Evolutionary conservation across 2,329 filamentous ascomycete species (phyloP).

Genomic region (Aspergillus aculeatus): DNA sequence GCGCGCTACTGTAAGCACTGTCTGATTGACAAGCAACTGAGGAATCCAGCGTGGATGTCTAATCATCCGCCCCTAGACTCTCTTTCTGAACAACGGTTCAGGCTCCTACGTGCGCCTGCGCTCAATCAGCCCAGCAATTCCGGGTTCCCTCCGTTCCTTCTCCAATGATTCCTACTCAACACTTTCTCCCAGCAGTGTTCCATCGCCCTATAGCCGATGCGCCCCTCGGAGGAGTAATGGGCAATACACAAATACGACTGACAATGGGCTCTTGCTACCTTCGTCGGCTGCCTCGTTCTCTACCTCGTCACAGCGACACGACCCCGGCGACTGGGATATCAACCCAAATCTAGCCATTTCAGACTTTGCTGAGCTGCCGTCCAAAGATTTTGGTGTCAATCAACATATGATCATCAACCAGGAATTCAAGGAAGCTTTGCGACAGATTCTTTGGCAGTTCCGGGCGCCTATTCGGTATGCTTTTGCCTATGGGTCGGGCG

Average conservation of each 20-base stretch:
- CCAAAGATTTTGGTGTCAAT: slow-evolving; percentile 84
- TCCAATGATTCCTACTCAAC: slow-evolving; percentile 29
- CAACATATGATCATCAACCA: slow-evolving; percentile 95
- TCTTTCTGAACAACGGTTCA: slow-evolving; percentile 21
- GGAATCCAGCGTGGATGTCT: not conserved
- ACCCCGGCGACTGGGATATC: slow-evolving; percentile 69
- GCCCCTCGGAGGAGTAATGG: slow-evolving; percentile 18
- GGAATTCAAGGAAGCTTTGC: slow-evolving; percentile 88
- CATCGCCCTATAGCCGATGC: slow-evolving; percentile 16
- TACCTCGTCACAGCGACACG: slow-evolving; percentile 28
- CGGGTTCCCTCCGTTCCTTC: slow-evolving; percentile 27
- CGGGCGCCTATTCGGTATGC: slow-evolving; percentile 91
- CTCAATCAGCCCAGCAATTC: slow-evolving; percentile 17
- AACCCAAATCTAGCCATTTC: slow-evolving; percentile 69
- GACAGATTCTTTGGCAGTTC: slow-evolving; percentile 87
- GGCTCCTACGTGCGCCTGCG: slow-evolving; percentile 26
- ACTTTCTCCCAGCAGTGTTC: slow-evolving; percentile 12
- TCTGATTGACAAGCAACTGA: not conserved
- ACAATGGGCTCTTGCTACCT: slow-evolving; percentile 13
- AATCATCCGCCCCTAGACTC: slow-evolving; percentile 20
- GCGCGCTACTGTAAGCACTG: slow-evolving; percentile 32
- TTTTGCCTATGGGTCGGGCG: slow-evolving; percentile 95
- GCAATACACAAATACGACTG: slow-evolving; percentile 15
- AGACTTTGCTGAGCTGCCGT: slow-evolving; percentile 73
- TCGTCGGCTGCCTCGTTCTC: slow-evolving; percentile 32